Evolutionary conservation across 169 alveolate genomes (phyloP), one percentile per base, ranked within the genome.

Genomic region (Plasmodium adleri): DNA sequence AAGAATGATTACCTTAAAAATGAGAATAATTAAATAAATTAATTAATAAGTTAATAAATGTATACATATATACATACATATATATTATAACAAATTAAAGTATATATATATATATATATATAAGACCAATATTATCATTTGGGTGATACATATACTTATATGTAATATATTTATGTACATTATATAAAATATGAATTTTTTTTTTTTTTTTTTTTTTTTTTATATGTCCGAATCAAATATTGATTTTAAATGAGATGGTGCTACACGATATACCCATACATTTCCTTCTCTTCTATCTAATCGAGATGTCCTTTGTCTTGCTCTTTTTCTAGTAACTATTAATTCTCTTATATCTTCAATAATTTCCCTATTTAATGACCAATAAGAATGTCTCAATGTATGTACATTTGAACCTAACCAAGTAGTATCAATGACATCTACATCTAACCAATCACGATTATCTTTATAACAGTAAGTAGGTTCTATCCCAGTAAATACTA

Each of bases 381-480:
- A 95, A 50, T 85, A 90, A 6, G 93, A 87, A 54, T 87, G 95
- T 3, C 95, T 70, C 71, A 93, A 87, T 9, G 92, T 70, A 22
- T 92, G 93, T 2, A 86, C 93, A 72, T 92, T 83, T 26, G 94
- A 88, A 13, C 94, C 95, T 63, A 95, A 91, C 94, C 96, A 95
- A 28, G 96, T 94, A 71, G 95, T 94, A 75, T 95, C 96, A 52
- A 95, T 95, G 2, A 94, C 96, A 95, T 95, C 97, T 85, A 95
- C 96, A 89, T 95, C 97, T 56, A 95, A 59, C 95, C 96, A 95
- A 60, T 74, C 88, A 43, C 83, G 88, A 67, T 85, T 58, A 63
- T 58, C 88, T 47, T 68, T 22, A 54, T 32, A 80, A 9, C 85
- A 68, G 13, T 80, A 80, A 67, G 58, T 80, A 32, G 90, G 90